Base-by-base conservation (phyloP, 1,284 basidiomycete genomes). In the Sporisorium reilianum region DNA sequence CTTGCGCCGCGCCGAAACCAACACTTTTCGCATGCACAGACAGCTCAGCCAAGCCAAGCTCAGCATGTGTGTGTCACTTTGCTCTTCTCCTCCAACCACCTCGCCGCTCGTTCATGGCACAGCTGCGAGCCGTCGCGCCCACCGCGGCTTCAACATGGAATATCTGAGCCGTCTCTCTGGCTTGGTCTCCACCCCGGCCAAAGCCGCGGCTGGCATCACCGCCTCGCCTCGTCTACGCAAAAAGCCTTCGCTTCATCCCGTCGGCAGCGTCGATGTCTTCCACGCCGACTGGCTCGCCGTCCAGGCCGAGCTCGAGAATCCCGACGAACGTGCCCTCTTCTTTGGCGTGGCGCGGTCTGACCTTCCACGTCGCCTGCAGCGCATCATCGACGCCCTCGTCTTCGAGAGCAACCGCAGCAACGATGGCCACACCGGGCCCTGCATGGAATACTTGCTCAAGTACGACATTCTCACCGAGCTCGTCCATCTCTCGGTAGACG, bases 391-490 rank as follows among this genome's bases (percentile, higher is more conserved):
- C 84, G 88, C 92, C 3, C 88, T 97, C 46, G 93, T 96, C 18
- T 90, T 90, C 87, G 95, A 97, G 85, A 91, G 91, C 25, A 91
- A 91, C 18, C 88, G 90, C 68, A 89, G 89, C 20, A 92, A 94
- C 79, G 92, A 93, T 86, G 93, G 92, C 65, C 63, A 75, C 65
- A 68, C 76, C 2, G 94, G 94, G 23, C 90, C 89, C 18, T 96
- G 94, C 82, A 87, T 97, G 68, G 96, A 97, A 85, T 94, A 93
- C 85, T 88, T 97, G 30, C 86, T 98, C 52, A 93, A 95, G 86
- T 92, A 95, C 80, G 90, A 78, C 88, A 69, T 82, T 8, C 66
- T 82, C 25, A 75, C 67, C 9, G 55, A 67, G 45, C 75, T 85
- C 18, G 82, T 85, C 26, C 61, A 74, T 28, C 72, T 83, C n/a